A percentile compares a stretch with the other conserved stretches of the same genome.
Evolutionary conservation across 306 rosid species (phyloP).

Genomic region (Cajanus cajan): DNA sequence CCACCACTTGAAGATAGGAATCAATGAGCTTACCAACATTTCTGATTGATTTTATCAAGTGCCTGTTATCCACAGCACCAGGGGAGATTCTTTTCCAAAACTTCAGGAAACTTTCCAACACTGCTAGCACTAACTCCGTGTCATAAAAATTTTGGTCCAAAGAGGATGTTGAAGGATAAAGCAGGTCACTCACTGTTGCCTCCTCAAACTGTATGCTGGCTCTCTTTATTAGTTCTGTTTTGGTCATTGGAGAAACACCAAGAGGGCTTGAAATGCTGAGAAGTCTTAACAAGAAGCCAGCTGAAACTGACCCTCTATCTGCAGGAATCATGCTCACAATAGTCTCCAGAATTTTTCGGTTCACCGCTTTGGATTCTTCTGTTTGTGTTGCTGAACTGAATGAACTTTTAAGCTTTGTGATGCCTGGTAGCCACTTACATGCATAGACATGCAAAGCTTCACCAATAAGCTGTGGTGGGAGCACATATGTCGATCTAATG

Average conservation of each 20-base stretch:
- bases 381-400: conserved; percentile 44
- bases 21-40: conserved; percentile 80
- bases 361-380: conserved; percentile 52
- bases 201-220: conserved; percentile 78
- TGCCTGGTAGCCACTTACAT: conserved; percentile 68
- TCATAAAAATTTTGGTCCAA: conserved; percentile 59
- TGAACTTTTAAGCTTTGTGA: conserved; percentile 42
- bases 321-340: conserved; percentile 81
- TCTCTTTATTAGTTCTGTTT: conserved; percentile 71
- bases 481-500: conserved; percentile 62
- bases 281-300: conserved; percentile 77
- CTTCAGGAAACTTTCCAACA: conserved; percentile 71
- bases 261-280: conserved; percentile 49
- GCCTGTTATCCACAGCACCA: conserved; percentile 48
- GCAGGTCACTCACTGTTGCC: conserved; percentile 73
- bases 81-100: conserved; percentile 70
- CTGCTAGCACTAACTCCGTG: conserved; percentile 65
- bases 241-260: conserved; percentile 66
- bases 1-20: conserved; percentile 85
- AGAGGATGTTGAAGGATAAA: conserved; percentile 52
- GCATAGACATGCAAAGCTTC: conserved; percentile 96
- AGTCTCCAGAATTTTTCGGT: conserved; percentile 61
- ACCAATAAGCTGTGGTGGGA: conserved; percentile 85
- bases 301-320: conserved; percentile 77
- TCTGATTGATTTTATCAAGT: conserved; percentile 53